A percentile compares a stretch with the other conserved stretches of the same genome.
Evolutionary conservation across 345 rosid genomes (phyloP).

Genomic region (Cardiospermum halicacabum): DNA sequence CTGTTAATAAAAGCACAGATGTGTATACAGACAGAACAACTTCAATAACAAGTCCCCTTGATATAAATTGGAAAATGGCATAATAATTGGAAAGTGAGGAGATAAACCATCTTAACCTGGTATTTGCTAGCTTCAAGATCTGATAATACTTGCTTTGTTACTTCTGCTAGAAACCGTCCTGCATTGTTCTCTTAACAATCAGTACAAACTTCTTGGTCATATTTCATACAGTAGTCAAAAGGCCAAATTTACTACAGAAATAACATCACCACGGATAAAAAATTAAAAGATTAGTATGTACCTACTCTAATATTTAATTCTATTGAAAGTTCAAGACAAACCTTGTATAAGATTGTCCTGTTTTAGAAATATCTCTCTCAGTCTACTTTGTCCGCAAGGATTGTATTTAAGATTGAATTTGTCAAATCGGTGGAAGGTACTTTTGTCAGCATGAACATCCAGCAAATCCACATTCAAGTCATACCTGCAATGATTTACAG

Average conservation of each 20-base stretch:
- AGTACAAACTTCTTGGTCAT: not conserved
- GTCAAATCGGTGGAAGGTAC: slow-evolving; percentile 51
- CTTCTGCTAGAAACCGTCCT: slow-evolving; percentile 54
- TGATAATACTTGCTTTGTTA: slow-evolving; percentile 46
- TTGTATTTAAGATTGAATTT: slow-evolving; percentile 57
- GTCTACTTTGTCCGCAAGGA: slow-evolving; percentile 61
- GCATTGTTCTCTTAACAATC: slow-evolving; percentile 18
- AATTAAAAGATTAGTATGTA: not conserved
- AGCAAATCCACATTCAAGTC: slow-evolving; percentile 52
- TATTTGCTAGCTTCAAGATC: slow-evolving; percentile 56
- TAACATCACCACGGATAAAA: not conserved
- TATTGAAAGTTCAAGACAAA: slow-evolving; percentile 13
- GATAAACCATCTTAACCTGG: slow-evolving; percentile 37
- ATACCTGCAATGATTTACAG: slow-evolving; percentile 26
- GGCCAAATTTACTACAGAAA: not conserved
- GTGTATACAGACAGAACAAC: not conserved
- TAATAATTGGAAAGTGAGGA: not conserved
- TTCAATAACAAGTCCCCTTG: not conserved
- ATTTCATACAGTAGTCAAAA: not conserved
- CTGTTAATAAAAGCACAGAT: not conserved
- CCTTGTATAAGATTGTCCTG: slow-evolving; percentile 60
- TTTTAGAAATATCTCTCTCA: slow-evolving; percentile 51
- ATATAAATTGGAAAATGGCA: not conserved
- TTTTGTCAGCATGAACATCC: slow-evolving; percentile 59
- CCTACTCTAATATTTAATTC: not conserved